phyloP scores from a whole-genome alignment of 352 stramenopile genomes.

The Aphanomyces euteiches region DNA sequence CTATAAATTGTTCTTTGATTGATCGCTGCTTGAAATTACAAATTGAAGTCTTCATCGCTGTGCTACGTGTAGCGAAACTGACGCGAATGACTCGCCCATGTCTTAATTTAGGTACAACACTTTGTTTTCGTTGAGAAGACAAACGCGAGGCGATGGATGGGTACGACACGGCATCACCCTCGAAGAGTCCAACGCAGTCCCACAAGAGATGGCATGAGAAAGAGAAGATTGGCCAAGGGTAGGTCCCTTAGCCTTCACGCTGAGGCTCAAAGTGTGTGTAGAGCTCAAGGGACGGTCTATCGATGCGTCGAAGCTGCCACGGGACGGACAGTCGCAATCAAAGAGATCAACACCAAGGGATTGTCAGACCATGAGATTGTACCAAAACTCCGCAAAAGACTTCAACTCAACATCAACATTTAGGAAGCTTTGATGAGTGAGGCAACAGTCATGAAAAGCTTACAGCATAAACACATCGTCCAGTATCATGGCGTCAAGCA shows the following conservation, averaged over 20 bases:
- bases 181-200: neutral
- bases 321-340: slow-evolving; percentile 54
- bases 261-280: slow-evolving; percentile 5
- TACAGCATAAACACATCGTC: slow-evolving; percentile 59
- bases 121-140: neutral
- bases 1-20: no score
- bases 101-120: neutral
- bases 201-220: slow-evolving; percentile 52
- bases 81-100: neutral
- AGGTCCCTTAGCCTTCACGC: slow-evolving; percentile 14
- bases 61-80: neutral
- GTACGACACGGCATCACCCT: slow-evolving; percentile 14
- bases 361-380: slow-evolving; percentile 46
- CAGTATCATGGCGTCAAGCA: slow-evolving; percentile 59
- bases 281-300: slow-evolving; percentile 67
- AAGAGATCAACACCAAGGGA: slow-evolving; percentile 62
- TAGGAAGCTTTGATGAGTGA: slow-evolving; percentile 54
- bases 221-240: slow-evolving; percentile 80
- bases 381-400: neutral
- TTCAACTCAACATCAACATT: neutral
- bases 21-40: no score
- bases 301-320: slow-evolving; percentile 56
- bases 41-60: no score
- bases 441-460: slow-evolving; percentile 60
- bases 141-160: neutral